Conservation (phyloP, 257 asterid species). For the Solanum chmielewskii region DNA sequence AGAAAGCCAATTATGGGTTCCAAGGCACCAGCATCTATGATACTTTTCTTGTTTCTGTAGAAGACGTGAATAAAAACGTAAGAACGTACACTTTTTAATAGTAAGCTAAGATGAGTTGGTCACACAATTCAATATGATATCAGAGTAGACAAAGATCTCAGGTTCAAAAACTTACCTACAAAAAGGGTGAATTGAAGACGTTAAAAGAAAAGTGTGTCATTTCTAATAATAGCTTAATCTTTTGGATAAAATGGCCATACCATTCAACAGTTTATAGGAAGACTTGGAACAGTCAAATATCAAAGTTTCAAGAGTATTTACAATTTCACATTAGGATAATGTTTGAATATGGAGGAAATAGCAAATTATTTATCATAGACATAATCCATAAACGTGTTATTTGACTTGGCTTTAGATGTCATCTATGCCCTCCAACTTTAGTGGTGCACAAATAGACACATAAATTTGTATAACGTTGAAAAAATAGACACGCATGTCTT, state of each 20-base stretch:
- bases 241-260: not conserved
- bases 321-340: not conserved
- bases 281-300: not conserved
- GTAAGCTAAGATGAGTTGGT: not conserved
- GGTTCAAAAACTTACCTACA: not conserved
- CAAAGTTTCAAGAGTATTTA: not conserved
- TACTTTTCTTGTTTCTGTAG: conserved; percentile 68
- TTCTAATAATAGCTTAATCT: no score
- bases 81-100: not conserved
- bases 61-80: not conserved
- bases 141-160: not conserved
- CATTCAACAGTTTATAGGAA: not conserved
- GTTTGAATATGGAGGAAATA: not conserved
- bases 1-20: conserved; percentile 67
- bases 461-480: no score
- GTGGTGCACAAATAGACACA: no score
- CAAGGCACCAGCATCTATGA: conserved; percentile 70
- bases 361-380: not conserved
- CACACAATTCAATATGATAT: not conserved
- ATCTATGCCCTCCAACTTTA: not conserved
- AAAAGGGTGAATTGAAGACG: no score
- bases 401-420: no score
- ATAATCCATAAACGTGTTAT: not conserved
- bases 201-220: no score
- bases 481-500: fast-evolving